Conservation (phyloP, 331 rosid species). For the Telfairia occidentalis region DNA sequence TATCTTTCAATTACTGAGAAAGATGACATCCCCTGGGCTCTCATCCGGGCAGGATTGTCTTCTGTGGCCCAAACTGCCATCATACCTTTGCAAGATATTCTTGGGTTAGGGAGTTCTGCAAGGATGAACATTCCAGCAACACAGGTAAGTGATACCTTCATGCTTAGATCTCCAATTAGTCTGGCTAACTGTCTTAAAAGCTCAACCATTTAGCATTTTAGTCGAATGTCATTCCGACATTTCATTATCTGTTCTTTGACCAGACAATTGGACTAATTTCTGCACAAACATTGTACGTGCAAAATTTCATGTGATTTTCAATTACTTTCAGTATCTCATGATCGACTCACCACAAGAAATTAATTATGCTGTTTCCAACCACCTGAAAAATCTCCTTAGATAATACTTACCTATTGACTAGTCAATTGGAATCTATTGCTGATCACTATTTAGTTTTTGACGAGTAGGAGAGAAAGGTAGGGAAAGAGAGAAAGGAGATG, state of each 20-base stretch:
- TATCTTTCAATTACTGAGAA: conserved; percentile 49
- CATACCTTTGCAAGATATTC: conserved; percentile 86
- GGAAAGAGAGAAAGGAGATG: too few relatives aligned
- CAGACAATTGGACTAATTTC: background rate
- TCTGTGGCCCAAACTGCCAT: conserved; percentile 80
- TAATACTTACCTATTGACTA: too few relatives aligned
- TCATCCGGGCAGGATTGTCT: conserved; percentile 44
- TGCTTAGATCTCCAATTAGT: background rate
- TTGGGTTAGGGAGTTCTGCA: conserved; percentile 65
- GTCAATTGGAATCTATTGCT: too few relatives aligned
- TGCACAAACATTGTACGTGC: background rate
- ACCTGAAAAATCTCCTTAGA: background rate
- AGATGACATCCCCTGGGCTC: conserved; percentile 65
- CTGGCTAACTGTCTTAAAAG: background rate
- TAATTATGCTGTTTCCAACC: background rate
- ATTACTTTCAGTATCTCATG: background rate
- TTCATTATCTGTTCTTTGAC: background rate
- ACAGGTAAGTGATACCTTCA: conserved; percentile 45
- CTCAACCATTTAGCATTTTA: background rate
- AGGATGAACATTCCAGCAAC: conserved; percentile 98
- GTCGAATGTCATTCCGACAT: background rate
- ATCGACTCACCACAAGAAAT: background rate
- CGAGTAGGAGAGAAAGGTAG: too few relatives aligned
- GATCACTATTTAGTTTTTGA: too few relatives aligned
- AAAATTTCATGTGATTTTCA: background rate